Evolutionary conservation across 1,139 yeast genomes (phyloP).

Genomic region (Taiozyma sp.): DNA sequence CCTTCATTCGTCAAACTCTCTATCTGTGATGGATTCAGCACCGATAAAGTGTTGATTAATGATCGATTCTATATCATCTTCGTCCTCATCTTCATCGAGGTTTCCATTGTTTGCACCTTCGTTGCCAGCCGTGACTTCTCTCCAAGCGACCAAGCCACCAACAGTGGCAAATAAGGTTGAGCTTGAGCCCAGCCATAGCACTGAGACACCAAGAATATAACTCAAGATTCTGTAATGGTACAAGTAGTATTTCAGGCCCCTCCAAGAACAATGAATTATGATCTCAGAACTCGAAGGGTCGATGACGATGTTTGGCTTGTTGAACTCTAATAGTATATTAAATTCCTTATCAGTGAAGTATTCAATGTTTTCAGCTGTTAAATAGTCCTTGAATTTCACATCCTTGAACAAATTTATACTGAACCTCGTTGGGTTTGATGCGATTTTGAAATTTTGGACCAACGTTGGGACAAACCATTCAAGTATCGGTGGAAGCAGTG

Average conservation of each 20-base stretch:
- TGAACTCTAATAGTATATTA: conserved; percentile 32
- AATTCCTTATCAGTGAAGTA: conserved; percentile 21
- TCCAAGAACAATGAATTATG: conserved; percentile 36
- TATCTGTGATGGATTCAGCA: background rate
- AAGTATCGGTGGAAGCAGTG: conserved; percentile 18
- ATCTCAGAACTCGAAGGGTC: conserved; percentile 25
- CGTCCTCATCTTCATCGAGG: conserved; percentile 5
- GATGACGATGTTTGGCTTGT: conserved; percentile 18
- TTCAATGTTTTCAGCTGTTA: conserved; percentile 1
- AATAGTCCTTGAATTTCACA: conserved; percentile 5
- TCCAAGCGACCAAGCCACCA: conserved; percentile 9
- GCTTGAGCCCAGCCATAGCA: conserved; percentile 38
- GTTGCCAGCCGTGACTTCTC: conserved; percentile 8
- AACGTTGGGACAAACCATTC: conserved; percentile 14
- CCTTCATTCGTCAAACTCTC: background rate
- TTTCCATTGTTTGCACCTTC: conserved; percentile 1
- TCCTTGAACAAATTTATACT: conserved; percentile 6
- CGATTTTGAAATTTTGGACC: conserved; percentile 2
- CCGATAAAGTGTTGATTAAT: background rate
- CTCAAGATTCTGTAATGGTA: conserved; percentile 42
- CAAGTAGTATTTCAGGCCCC: conserved; percentile 54
- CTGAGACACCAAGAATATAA: conserved; percentile 42
- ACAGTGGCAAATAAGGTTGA: conserved; percentile 11
- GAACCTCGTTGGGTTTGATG: conserved; percentile 4
- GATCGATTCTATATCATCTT: background rate